Base-by-base conservation (phyloP, 331 rosid genomes). In the Dryas integrifolia region DNA sequence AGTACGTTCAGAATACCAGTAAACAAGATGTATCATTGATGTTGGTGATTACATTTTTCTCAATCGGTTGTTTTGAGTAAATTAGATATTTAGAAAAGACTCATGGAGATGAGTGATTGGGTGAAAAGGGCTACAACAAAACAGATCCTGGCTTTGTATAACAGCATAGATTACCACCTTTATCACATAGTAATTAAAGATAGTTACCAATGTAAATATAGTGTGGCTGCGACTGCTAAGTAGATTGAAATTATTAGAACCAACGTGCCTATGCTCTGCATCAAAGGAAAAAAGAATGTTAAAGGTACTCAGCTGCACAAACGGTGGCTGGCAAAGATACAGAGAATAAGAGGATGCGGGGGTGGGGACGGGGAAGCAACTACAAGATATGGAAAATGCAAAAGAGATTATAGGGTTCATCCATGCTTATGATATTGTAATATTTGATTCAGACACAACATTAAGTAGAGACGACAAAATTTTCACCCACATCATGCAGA, bases 221-320 rank as follows among this genome's bases (percentile, higher is more conserved):
- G 88, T 84, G 82, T 84, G 88, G 78, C 88, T 84, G 70, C 88
- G 85, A 72, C 88, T 84, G 80, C 88, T 84, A 48, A 84, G 84
- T 40, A 84, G 84, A 70, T 84, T 84, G 85, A 84, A 78, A 72
- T 84, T 84, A 76, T 84, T 84, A 62, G 88, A 84, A 44, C 88
- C 88, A 72, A 84, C 88, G 12, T 84, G 88, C 69, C 88, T 79
- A 67, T 84, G 88, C 82, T 84, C 88, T 84, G 85, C 79, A 78
- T 64, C 21, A 69, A 78, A 40, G 65, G 72, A 18, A 61, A 76
- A 38, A 40, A 45, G 2, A 40, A 77, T 47, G 46, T 64, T 67
- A 76, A 58, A 35, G 69, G 64, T 65, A 38, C 72, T 52, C 48
- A 68, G 43, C 72, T 44, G 67, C 63, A 78, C 47, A 67, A 9